Percentiles rank a stretch among this genome's conserved stretches.
Evolutionary conservation across 768 basidiomycete genomes (phyloP).

Genomic region (Kwoniella pini): DNA sequence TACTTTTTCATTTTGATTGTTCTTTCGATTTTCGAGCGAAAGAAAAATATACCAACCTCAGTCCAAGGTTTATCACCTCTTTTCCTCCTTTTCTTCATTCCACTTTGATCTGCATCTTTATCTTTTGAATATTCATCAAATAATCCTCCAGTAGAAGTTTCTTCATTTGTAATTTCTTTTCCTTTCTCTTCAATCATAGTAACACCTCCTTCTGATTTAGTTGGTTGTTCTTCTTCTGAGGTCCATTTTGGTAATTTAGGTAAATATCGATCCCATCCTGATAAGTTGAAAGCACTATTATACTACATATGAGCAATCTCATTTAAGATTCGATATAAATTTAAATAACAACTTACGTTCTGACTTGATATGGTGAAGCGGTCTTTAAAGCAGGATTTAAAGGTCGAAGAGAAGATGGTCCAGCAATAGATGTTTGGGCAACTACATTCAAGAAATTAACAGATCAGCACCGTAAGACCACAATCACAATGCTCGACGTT

Average conservation of each 20-base stretch:
- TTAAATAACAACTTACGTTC: constrained; percentile 17
- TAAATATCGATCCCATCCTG: constrained; percentile 22
- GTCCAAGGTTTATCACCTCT: constrained; percentile 15
- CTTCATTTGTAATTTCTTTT: not conserved
- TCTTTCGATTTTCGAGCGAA: too few species aligned
- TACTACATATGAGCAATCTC: too few species aligned
- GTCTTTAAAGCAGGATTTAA: not conserved
- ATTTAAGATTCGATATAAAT: not conserved
- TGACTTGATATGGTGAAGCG: constrained; percentile 9
- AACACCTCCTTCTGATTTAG: not conserved
- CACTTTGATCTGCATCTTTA: constrained; percentile 1
- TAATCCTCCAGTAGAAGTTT: constrained; percentile 20
- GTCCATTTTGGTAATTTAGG: constrained; percentile 7
- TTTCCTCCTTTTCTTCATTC: constrained; percentile 12
- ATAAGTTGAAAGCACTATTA: constrained; percentile 20
- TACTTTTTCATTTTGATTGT: too few species aligned
- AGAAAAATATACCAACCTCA: constrained; percentile 24
- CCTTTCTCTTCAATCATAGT: not conserved
- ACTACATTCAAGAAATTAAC: constrained; percentile 2
- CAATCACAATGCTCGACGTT: too few species aligned
- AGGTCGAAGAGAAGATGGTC: constrained; percentile 19
- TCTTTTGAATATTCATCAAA: constrained; percentile 29
- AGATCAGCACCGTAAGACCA: not conserved
- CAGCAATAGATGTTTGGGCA: constrained; percentile 23
- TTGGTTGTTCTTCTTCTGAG: not conserved